A percentile compares a stretch with the other conserved stretches of the same genome.
Conservation (phyloP, 2,329 filamentous ascomycete species). For the Parafenestella ontariensis region DNA sequence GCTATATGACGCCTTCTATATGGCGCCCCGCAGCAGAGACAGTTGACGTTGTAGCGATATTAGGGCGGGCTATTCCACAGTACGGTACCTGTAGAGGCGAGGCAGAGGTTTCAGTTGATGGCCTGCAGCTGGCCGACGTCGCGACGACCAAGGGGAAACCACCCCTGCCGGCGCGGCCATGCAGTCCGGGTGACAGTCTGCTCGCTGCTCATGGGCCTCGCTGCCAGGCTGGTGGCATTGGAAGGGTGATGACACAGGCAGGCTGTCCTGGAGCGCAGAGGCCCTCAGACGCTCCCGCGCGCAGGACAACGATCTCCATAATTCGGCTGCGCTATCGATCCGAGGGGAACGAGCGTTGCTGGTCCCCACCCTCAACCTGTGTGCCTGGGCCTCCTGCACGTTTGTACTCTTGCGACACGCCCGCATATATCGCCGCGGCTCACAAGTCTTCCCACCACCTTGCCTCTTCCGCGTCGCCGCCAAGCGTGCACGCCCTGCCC, state of each 20-base stretch:
- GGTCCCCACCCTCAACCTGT: slow-evolving; percentile 6
- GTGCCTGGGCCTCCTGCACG: slow-evolving; percentile 8
- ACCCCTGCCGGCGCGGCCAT: no score
- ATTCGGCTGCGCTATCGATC: slow-evolving; percentile 18
- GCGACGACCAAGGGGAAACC: slow-evolving; percentile 5
- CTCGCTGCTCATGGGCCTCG: not conserved
- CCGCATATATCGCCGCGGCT: slow-evolving; percentile 1
- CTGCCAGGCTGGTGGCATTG: no score
- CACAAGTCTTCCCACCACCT: slow-evolving; percentile 1
- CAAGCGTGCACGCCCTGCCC: slow-evolving; percentile 5
- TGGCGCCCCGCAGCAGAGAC: slow-evolving; percentile 15
- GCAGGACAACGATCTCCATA: slow-evolving; percentile 11
- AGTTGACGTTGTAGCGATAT: slow-evolving; percentile 16
- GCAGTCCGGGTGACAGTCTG: not conserved
- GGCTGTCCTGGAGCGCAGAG: slow-evolving; percentile 1
- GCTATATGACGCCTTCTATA: not conserved
- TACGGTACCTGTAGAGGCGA: slow-evolving; percentile 1
- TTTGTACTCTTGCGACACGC: slow-evolving; percentile 1
- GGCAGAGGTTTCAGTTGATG: slow-evolving; percentile 21
- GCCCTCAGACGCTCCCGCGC: slow-evolving; percentile 12
- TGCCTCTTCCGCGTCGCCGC: slow-evolving; percentile 2
- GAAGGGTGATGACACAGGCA: no score
- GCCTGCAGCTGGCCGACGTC: slow-evolving; percentile 9
- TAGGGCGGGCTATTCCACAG: slow-evolving; percentile 6
- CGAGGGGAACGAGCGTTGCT: not conserved